phyloP scores from a whole-genome alignment of 768 basidiomycete genomes.

The Dentipellis sp. region DNA sequence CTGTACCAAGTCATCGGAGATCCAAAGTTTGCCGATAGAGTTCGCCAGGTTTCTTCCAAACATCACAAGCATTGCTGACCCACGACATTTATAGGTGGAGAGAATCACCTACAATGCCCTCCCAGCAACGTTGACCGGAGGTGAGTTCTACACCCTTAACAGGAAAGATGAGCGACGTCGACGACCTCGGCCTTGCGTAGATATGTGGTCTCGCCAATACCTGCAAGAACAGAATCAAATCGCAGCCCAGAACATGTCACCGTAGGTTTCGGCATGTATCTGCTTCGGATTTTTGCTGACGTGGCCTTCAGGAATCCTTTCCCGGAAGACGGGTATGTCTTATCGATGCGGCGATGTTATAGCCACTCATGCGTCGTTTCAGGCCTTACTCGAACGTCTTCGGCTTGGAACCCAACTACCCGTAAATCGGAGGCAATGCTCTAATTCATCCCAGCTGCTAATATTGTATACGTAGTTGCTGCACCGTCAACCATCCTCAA shows the following conservation, averaged over 20 bases:
- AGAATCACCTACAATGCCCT: slow-evolving; percentile 43
- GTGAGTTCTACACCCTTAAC: slow-evolving; percentile 16
- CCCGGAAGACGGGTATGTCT: neutral
- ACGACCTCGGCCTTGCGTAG: slow-evolving; percentile 18
- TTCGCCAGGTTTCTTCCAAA: slow-evolving; percentile 8
- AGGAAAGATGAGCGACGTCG: neutral
- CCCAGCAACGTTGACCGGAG: slow-evolving; percentile 37
- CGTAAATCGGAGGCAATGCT: neutral
- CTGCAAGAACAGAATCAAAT: slow-evolving; percentile 53
- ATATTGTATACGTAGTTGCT: slow-evolving; percentile 24
- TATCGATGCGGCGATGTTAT: neutral
- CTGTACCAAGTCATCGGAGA: slow-evolving; percentile 49
- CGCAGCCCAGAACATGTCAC: slow-evolving; percentile 44
- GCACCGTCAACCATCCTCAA: slow-evolving; percentile 46
- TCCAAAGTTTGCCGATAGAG: slow-evolving; percentile 39
- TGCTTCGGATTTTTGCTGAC: neutral
- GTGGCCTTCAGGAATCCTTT: neutral
- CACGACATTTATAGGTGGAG: slow-evolving; percentile 24
- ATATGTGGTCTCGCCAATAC: slow-evolving; percentile 53
- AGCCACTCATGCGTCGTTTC: neutral
- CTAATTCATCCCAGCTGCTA: neutral
- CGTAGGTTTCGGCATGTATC: slow-evolving; percentile 22
- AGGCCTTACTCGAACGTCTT: neutral
- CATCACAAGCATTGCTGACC: neutral
- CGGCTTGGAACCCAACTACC: neutral